Conservation (phyloP, 495 filamentous ascomycete genomes). For the Xylaria venustula region DNA sequence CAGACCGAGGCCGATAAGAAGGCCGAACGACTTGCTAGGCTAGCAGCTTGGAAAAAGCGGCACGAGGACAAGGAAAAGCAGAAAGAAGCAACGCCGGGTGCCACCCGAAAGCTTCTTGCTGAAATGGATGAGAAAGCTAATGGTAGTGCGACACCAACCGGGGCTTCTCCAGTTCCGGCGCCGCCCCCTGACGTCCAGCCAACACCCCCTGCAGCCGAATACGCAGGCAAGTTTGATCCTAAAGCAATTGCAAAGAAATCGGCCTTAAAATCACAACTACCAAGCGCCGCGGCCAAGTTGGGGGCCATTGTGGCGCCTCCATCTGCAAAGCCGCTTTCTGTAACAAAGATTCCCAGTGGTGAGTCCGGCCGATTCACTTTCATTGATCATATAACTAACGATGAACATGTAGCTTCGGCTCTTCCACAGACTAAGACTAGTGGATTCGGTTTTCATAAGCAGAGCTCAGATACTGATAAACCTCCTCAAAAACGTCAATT, state of each 20-base stretch:
- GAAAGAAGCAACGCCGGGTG: slow-evolving; percentile 62
- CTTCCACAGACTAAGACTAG: slow-evolving; percentile 71
- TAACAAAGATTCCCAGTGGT: slow-evolving; percentile 23
- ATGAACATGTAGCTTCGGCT: slow-evolving; percentile 39
- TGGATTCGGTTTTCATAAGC: slow-evolving; percentile 78
- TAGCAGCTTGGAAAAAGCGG: slow-evolving; percentile 92
- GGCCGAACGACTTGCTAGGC: slow-evolving; percentile 75
- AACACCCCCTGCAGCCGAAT: slow-evolving; percentile 52
- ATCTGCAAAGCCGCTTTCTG: slow-evolving; percentile 16
- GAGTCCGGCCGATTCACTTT: background rate
- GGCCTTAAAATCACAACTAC: slow-evolving; percentile 53
- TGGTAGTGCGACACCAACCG: slow-evolving; percentile 53
- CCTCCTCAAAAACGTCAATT: slow-evolving; percentile 66
- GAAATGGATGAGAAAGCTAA: slow-evolving; percentile 74
- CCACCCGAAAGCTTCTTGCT: slow-evolving; percentile 65
- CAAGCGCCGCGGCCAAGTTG: slow-evolving; percentile 37
- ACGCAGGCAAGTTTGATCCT: slow-evolving; percentile 83
- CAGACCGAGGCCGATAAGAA: slow-evolving; percentile 81
- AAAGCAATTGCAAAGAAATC: slow-evolving; percentile 80
- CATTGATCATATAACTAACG: background rate
- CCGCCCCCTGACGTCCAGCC: slow-evolving; percentile 35
- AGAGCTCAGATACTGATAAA: slow-evolving; percentile 64
- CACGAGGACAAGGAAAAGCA: slow-evolving; percentile 80
- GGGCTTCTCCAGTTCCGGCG: slow-evolving; percentile 52
- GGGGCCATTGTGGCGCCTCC: slow-evolving; percentile 32